These are phyloP conservation scores for Zoysia japonica DNA, from an alignment of 176 grass and related monocot genomes.

Conservation along the genomic window DNA sequence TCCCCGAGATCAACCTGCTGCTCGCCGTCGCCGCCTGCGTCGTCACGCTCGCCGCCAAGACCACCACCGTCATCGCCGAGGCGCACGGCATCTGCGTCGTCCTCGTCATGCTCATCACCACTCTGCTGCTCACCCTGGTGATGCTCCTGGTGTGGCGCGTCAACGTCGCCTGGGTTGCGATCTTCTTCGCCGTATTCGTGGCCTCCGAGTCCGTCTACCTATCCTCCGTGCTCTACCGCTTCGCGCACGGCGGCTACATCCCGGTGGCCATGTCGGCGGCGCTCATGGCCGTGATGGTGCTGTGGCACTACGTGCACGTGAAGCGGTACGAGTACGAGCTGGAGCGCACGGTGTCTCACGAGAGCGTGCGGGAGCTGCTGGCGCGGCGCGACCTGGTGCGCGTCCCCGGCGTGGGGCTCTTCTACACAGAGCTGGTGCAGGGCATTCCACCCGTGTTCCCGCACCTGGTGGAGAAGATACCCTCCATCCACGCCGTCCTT, in stretches of 20 bases:
- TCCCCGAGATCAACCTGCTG: constrained; percentile 62
- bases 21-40: constrained; percentile 47
- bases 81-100: constrained; percentile 78
- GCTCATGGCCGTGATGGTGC: constrained; percentile 59
- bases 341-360: constrained; percentile 41
- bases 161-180: constrained; percentile 44
- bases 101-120: constrained; percentile 65
- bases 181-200: constrained; percentile 56
- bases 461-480: constrained; percentile 67
- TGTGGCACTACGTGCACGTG: constrained; percentile 85
- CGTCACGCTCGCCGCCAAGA: constrained; percentile 45
- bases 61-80: constrained; percentile 57
- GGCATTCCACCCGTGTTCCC: constrained; percentile 75
- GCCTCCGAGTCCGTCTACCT: constrained; percentile 63
- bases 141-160: constrained; percentile 58
- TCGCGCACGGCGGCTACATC: constrained; percentile 69
- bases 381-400: background rate
- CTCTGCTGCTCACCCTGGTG: constrained; percentile 52
- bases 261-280: constrained; percentile 48
- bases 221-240: constrained; percentile 71
- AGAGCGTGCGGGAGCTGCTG: constrained; percentile 41
- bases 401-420: constrained; percentile 66
- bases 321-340: constrained; percentile 56
- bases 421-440: constrained; percentile 87
- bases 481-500: constrained; percentile 60